A percentile compares a stretch with the other conserved stretches of the same genome.
These are phyloP conservation scores for Candida nitratophila DNA, from an alignment of 805 yeast species.

Conservation along the genomic window DNA sequence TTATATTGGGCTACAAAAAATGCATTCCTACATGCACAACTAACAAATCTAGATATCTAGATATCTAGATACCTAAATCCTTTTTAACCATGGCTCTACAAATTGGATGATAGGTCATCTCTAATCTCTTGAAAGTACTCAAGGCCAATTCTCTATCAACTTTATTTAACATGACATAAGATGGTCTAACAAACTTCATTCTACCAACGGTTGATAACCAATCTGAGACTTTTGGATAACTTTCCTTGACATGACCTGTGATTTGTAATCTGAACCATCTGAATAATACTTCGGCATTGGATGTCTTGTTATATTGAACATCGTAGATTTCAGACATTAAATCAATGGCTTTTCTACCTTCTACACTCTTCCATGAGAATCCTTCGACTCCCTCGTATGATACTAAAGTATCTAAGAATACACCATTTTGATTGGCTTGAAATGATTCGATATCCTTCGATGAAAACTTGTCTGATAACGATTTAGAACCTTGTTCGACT, in stretches of 20 bases:
- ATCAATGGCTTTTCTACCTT: constrained; percentile 26
- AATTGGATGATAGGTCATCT: constrained; percentile 72
- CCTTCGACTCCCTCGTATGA: constrained; percentile 41
- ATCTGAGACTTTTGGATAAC: constrained; percentile 52
- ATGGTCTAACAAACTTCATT: constrained; percentile 92
- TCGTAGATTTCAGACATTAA: constrained; percentile 24
- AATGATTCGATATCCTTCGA: constrained; percentile 47
- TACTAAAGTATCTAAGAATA: constrained; percentile 65
- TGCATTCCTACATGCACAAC: no score
- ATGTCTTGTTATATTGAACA: constrained; percentile 41
- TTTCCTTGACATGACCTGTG: constrained; percentile 38
- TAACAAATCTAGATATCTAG: no score
- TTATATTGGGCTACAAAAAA: no score
- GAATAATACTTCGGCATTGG: constrained; percentile 76
- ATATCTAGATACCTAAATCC: constrained; percentile 33
- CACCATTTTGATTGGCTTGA: constrained; percentile 70
- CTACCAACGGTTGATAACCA: constrained; percentile 92
- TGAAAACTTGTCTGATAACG: constrained; percentile 31
- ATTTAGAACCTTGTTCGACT: constrained; percentile 22
- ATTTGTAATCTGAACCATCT: constrained; percentile 70
- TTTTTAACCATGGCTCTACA: constrained; percentile 77
- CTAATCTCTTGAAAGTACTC: constrained; percentile 52
- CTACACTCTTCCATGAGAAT: constrained; percentile 23
- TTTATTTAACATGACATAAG: constrained; percentile 55
- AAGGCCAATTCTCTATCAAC: constrained; percentile 65